Base-by-base conservation (phyloP, 2,329 filamentous ascomycete species). In the Botryosphaeria agaves region DNA sequence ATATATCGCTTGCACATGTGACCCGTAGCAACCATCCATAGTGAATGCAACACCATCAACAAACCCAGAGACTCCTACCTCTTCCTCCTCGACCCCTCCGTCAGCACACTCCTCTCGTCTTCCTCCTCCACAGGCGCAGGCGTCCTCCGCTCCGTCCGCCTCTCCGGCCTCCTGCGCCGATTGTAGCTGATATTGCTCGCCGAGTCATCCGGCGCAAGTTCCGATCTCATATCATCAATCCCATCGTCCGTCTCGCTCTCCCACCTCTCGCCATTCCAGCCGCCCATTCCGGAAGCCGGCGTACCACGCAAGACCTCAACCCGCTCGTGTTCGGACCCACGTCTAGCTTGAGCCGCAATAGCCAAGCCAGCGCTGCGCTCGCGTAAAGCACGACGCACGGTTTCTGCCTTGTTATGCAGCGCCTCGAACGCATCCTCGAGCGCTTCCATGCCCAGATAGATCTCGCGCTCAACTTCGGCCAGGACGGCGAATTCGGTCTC, bases 371-470 rank as follows among this genome's bases (percentile, higher is more conserved):
- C 82, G 9, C 76, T 75, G 24, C 87, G 78, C 48, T 89, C 79
- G 5, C 85, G 76, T 4, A 95, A 64, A 1, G 76, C 71, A 14
- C 71, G 74, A 4, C 87, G 75, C 11, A 94, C 80, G 12, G 64
- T 54, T 55, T 94, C 84, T 2, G 87, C 87, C 45, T 76, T 77
- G 40, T 72, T 69, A 48, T 95, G 87, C n/a, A 95, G 64, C 17
- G 72, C 73, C 56, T 95, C 87, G 43, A 95, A 94, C 0, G 85
- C 84, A 47, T 94, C 83, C 53, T 95, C 87, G 15, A 95, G 67
- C 0, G 74, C 75, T 55, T 95, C 87, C 87, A 95, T 95, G 37
- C 85, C 82, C 19, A 73, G 67, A 55, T 87, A 94, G 34, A 95
- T 92, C 46, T 93, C 83, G 5, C 84, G 73, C 54, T 95, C 87